Base-by-base conservation (phyloP, 2,329 filamentous ascomycete genomes). In the Botryotinia calthae region DNA sequence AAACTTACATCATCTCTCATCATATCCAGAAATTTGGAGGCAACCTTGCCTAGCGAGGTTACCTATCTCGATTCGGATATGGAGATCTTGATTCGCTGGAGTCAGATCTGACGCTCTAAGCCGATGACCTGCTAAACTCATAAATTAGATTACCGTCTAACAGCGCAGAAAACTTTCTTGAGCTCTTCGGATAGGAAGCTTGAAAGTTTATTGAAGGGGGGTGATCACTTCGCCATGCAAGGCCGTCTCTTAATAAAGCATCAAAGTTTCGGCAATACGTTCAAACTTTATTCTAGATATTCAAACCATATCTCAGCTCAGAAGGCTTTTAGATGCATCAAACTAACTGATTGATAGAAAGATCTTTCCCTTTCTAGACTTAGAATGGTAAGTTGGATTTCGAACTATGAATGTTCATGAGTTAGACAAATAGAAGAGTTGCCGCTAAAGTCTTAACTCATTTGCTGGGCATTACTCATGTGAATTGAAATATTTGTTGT, bases 281-380 rank as follows among this genome's bases (percentile, higher is more conserved):
- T n/a, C 14, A n/a, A 18, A 40, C 58, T 37, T n/a, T 37, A 16
- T 1, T 18, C 25, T 40, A 22, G 18, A n/a, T 42, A n/a, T 8
- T 18, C 34, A 4, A 40, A 40, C 9, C 2, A 22, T 9, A 2
- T n/a, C 7, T 2, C 8, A n/a, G 1, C 12, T n/a, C 2, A 3
- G 8, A 4, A 8, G 4, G 6, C 2, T 40, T 18, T 42, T n/a
- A 12, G 7, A n/a, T 37, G 8, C 40, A 25, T n/a, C 20, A 42
- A n/a, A 1, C 12, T 40, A n/a, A 28, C 14, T 2, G 16, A 16
- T 16, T 31, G n/a, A 18, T 28, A 12, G n/a, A 18, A 31, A 31
- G 51, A 9, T 18, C 51, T 54, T n/a, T 54, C 12, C 10, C 14
- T 59, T 4, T 22, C 16, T 34, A 25, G 22, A 37, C 12, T 37